Base-by-base conservation (phyloP, 306 rosid genomes). In the Quercus berberidifolia region DNA sequence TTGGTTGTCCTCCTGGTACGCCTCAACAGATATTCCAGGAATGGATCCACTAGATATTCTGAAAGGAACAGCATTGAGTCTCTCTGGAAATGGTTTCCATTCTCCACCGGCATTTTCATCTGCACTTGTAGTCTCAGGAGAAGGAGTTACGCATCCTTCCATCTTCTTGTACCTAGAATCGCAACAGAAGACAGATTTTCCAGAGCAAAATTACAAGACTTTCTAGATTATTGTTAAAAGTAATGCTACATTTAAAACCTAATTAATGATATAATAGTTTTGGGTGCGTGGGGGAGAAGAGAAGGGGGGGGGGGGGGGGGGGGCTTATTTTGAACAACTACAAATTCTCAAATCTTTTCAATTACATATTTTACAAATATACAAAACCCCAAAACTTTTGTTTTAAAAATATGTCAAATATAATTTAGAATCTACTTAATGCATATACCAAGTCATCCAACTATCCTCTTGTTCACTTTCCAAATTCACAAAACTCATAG, bases 71-170 rank as follows among this genome's bases (percentile, higher is more conserved):
- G 56, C 85, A 70, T 88, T 82, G 63, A 93, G 92, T 84, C 94
- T 89, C 72, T 88, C 90, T 4, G 91, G 92, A 85, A 82, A 93
- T 69, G 88, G 96, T 77, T 84, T 89, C 97, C 91, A 88, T 64
- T 85, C 67, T 43, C 79, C 86, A 51, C 76, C 79, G 10, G 80
- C 60, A 84, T 64, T 76, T 33, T 80, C 78, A 15, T 49, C 74
- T 20, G 30, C 12, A 68, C 57, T 80, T 72, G 59, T 17, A 75
- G 85, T 35, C 72, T 69, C 86, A 3, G 89, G 87, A 62, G 80
- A 41, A 57, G 92, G 93, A 83, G 90, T 87, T 70, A 89, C 55
- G 60, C 97, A 92, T 31, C 68, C 59, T 69, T 90, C 90, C 97
- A 92, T 89, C 88, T 87, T 86, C 86, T 87, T 90, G 86, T 90